These are phyloP conservation scores for Coniella vitis DNA, from an alignment of 2,329 filamentous ascomycete genomes.

Conservation along the genomic window DNA sequence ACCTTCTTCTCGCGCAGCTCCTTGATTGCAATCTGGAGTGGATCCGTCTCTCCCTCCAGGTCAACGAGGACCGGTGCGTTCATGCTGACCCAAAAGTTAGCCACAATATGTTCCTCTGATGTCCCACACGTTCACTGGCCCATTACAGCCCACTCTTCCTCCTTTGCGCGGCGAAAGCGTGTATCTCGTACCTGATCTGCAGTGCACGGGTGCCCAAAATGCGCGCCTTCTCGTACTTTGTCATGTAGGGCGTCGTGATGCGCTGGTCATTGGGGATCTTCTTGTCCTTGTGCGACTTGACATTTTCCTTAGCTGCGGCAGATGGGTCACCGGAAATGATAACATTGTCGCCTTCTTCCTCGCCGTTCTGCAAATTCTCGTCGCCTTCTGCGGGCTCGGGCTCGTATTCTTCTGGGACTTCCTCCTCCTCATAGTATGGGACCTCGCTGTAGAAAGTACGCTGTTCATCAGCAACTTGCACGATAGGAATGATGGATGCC, in stretches of 20 bases:
- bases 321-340: conserved; percentile 56
- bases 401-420: conserved; percentile 53
- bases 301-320: conserved; percentile 48
- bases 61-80: conserved; percentile 96
- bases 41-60: conserved; percentile 94
- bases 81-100: conserved; percentile 56
- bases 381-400: conserved; percentile 47
- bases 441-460: conserved; percentile 47
- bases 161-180: no score
- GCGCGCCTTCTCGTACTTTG: conserved; percentile 93
- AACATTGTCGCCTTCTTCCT: conserved; percentile 52
- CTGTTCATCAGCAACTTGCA: conserved; percentile 26
- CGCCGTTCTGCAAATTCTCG: conserved; percentile 39
- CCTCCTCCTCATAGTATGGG: conserved; percentile 66
- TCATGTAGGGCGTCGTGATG: conserved; percentile 96
- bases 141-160: no score
- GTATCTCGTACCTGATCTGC: conserved; percentile 73
- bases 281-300: conserved; percentile 65
- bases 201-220: conserved; percentile 88
- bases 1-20: conserved; percentile 99
- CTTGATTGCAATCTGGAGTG: conserved; percentile 94
- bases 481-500: conserved; percentile 16
- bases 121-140: background rate
- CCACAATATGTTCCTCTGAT: background rate
- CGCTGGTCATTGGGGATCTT: conserved; percentile 85